Base-by-base conservation (phyloP, 1,284 basidiomycete genomes). In the Rhodotorula glutinis region DNA sequence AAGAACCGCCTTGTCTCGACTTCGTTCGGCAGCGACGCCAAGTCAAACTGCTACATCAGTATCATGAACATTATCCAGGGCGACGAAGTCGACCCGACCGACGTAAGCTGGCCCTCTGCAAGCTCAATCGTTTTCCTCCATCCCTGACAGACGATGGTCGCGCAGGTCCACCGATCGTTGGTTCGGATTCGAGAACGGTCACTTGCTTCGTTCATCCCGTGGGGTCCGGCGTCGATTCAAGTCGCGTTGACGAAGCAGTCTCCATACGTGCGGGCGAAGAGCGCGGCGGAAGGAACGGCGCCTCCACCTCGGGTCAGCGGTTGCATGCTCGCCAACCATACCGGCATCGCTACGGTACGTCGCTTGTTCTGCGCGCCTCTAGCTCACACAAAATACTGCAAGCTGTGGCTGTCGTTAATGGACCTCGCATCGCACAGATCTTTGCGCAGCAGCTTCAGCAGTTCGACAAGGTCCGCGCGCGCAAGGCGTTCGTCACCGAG, bases 1-100 rank as follows among this genome's bases (percentile, higher is more conserved):
- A 98, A 98, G 82, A 99, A 98, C 80, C 88, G 96, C 55, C 92
- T 99, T 87, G 95, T 98, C 3, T 92, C 90, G n/a, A 97, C 94
- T 8, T 63, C 72, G 11, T 68, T 72, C 44, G 63, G 71, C 29
- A 67, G 65, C 41, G 63, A 72, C 47, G 87, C 86, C 30, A 69
- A 74, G 14, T 55, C 55, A 17, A 63, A 56, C 17, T 97, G 94
- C 78, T 99, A 98, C 79, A 95, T 99, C 76, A 97, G 93, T 44
- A 95, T 95, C 75, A 83, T 99, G 73, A 98, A 98, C 80, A 97
- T 99, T 77, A 98, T 99, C 70, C 92, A 96, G 77, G 94, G 95
- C 46, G 66, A 68, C 46, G 95, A 98, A 74, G 92, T 98, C 13
- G 95, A 98, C 78, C 94, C 96, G 9, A 94, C 92, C 25, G 96